A percentile compares a stretch with the other conserved stretches of the same genome.
Evolutionary conservation across 257 asterid genomes (phyloP).

Genomic region (Leonotis leonurus): DNA sequence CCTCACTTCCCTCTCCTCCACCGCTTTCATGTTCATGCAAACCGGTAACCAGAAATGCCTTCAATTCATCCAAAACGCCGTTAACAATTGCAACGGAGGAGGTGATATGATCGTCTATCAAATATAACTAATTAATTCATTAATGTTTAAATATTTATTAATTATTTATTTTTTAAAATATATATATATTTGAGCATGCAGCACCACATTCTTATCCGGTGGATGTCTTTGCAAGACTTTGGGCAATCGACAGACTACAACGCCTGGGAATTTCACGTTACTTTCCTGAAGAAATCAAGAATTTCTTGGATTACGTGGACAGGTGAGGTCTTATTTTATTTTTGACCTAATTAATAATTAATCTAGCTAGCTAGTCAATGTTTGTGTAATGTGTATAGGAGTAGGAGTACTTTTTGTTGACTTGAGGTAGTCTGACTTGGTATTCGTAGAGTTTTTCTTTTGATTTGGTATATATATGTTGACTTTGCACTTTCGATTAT

Average conservation of each 20-base stretch:
- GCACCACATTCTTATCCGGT: conserved; percentile 37
- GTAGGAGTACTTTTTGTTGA: too few species aligned
- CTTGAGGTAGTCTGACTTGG: too few species aligned
- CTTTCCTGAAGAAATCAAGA: conserved; percentile 26
- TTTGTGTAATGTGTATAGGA: too few species aligned
- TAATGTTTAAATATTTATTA: background rate
- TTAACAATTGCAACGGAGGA: conserved; percentile 34
- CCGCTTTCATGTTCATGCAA: conserved; percentile 42
- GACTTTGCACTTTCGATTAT: too few species aligned
- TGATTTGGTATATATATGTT: too few species aligned
- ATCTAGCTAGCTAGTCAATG: too few species aligned
- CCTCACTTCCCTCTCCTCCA: conserved; percentile 42
- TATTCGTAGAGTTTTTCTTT: too few species aligned
- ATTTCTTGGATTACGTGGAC: conserved; percentile 25
- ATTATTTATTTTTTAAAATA: background rate
- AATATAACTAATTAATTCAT: background rate
- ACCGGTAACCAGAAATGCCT: conserved; percentile 34
- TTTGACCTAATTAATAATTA: too few species aligned
- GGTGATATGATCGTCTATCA: background rate
- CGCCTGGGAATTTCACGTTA: conserved; percentile 47
- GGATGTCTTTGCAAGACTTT: conserved; percentile 36
- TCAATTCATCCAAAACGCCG: conserved; percentile 13
- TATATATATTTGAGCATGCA: background rate
- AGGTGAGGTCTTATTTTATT: too few species aligned
- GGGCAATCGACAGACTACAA: conserved; percentile 52